Percentiles rank a stretch among this genome's conserved stretches.
These are phyloP conservation scores for Vaccinium myrtillus DNA, from an alignment of 148 eudicot species.

Conservation along the genomic window DNA sequence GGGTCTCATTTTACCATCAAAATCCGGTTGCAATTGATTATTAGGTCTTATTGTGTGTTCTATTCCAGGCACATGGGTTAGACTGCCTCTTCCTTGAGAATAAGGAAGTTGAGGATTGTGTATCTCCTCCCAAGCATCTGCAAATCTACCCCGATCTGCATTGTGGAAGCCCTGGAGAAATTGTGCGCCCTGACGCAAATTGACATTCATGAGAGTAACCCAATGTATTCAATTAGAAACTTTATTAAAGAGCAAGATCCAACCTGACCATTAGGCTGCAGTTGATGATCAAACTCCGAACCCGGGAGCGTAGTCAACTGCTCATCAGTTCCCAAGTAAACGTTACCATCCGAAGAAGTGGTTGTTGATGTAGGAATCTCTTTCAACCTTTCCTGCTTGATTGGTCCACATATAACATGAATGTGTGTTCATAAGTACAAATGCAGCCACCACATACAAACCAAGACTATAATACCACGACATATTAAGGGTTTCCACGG, in stretches of 20 bases:
- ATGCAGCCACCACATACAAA: not conserved
- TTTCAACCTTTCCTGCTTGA: slow-evolving; percentile 67
- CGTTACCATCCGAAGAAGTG: slow-evolving; percentile 42
- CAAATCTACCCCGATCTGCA: slow-evolving; percentile 52
- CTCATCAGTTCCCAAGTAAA: slow-evolving; percentile 37
- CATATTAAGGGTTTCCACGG: not conserved
- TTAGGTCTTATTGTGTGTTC: slow-evolving; percentile 36
- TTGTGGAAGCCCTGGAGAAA: slow-evolving; percentile 71
- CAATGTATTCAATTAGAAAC: not conserved
- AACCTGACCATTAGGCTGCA: slow-evolving; percentile 63
- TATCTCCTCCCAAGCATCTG: slow-evolving; percentile 83
- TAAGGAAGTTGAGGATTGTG: slow-evolving; percentile 51
- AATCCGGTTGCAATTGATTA: slow-evolving; percentile 39
- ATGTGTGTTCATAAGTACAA: not conserved
- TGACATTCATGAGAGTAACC: not conserved
- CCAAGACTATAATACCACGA: not conserved
- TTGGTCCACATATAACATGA: slow-evolving; percentile 4
- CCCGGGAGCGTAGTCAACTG: slow-evolving; percentile 78
- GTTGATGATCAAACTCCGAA: slow-evolving; percentile 62
- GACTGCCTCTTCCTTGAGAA: slow-evolving; percentile 30
- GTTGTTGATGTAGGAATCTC: slow-evolving; percentile 77
- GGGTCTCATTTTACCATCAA: slow-evolving; percentile 57
- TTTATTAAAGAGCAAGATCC: slow-evolving; percentile 7
- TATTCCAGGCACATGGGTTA: slow-evolving; percentile 39
- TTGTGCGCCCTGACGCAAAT: slow-evolving; percentile 54